Evolutionary conservation across 1,139 yeast species (phyloP), one percentile per base, ranked within the genome.

Genomic region (Candida sp.): DNA sequence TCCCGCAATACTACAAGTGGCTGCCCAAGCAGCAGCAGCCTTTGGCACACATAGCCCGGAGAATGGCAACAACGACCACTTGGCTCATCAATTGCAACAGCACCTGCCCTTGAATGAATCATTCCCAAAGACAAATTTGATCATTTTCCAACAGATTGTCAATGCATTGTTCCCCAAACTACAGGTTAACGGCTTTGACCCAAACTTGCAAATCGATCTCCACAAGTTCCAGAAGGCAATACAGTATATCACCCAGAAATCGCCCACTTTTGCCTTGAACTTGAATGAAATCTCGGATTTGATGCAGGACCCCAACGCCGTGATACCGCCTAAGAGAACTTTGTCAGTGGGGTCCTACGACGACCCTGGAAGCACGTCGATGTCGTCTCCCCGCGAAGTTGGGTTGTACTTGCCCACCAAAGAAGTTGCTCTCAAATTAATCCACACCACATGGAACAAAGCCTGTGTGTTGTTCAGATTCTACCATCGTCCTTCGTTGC

Each of bases 391-490:
- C 3, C 58, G 62, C 17, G 86, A 86, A 61, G 81, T 90, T 58
- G 85, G 80, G 57, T 81, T 90, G 46, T 84, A 88, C 7, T 69
- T 92, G 44, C 98, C 98, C 0, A 82, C 93, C 1, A 84, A 88
- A 59, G 86, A 85, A 40, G 80, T 81, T 26, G 94, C 97, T 0
- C 68, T 88, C 42, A 83, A 84, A 59, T 75, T 91, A 56, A 85
- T 91, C 32, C 84, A 83, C 59, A 83, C 87, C 45, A 90, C 94
- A 1, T 91, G 97, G 96, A 83, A 85, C 57, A 86, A 88, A 61
- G 94, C 96, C 0, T 90, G 96, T 67, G 92, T 90, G 9, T 72
- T 91, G 50, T 89, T 90, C 64, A 75, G 97, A 50, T 91, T 92
- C 63, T 89, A 89, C 65, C 97, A 92, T 63, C 76, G 96, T 27